Percentiles rank a stretch among this genome's conserved stretches.
Evolutionary conservation across 2,329 filamentous ascomycete genomes (phyloP).

Genomic region (Ceratocystis cubensis): DNA sequence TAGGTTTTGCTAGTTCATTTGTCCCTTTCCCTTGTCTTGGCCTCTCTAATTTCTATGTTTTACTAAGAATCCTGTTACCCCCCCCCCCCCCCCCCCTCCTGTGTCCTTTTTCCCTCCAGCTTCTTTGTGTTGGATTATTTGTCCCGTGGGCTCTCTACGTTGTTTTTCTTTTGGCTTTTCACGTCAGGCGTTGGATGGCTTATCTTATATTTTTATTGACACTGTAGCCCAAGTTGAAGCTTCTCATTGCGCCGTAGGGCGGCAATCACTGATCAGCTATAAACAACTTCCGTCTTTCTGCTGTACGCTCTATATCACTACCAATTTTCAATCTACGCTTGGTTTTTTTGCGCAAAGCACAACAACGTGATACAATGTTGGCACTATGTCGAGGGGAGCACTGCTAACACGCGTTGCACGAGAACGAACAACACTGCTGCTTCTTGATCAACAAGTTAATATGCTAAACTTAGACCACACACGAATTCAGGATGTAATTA

Average conservation of each 20-base stretch:
- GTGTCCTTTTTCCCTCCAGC: neutral
- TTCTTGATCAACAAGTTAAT: neutral
- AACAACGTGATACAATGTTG: neutral
- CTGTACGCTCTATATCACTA: neutral
- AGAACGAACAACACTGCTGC: neutral
- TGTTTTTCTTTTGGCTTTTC: neutral
- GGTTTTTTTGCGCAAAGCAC: neutral
- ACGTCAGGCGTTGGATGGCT: neutral
- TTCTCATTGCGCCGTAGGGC: too few species aligned
- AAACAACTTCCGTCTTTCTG: neutral
- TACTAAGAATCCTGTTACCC: neutral
- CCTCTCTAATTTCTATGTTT: neutral
- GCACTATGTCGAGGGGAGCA: neutral
- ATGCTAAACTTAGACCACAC: neutral
- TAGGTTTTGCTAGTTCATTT: neutral
- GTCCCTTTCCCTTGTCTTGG: neutral
- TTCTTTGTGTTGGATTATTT: neutral
- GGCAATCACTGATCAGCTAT: neutral
- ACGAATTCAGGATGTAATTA: neutral
- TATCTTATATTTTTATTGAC: neutral
- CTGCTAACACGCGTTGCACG: neutral
- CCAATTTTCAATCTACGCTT: neutral
- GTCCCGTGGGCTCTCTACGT: neutral
- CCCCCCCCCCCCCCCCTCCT: neutral
- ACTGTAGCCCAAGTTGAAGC: neutral